Base-by-base conservation (phyloP, 106 monocot genomes). In the Ottelia alismoides region DNA sequence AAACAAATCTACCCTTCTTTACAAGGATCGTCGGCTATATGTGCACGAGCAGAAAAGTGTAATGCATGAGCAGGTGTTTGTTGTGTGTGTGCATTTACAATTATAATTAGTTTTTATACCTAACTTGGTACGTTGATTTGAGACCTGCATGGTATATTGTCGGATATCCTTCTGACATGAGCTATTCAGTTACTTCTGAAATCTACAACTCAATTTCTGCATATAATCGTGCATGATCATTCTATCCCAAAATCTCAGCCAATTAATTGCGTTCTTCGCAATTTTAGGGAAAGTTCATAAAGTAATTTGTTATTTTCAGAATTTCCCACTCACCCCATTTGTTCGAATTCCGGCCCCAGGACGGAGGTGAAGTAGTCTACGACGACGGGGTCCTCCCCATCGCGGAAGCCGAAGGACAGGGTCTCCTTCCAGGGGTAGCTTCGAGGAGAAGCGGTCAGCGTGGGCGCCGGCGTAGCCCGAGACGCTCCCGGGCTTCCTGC, bases 391-490 rank as follows among this genome's bases (percentile, higher is more conserved):
- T 45, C 30, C 27, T 47, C 11, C 25, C 25, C 26, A 18, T 1
- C 28, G 24, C 27, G 23, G 75, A 72, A 77, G 2, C 51, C 82
- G 60, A 78, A 81, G 0, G 85, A 85, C 23, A 92, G 66, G 51
- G 85, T 82, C 73, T 85, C 85, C 73, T 85, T 92, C 92, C 92
- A 92, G 0, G n/a, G 86, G 92, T 44, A 86, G 51, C 31, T 60
- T 70, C 11, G 76, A 61, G 3, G 79, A 11, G 74, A 86, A 92
- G 22, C 92, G 65, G 27, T 86, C 76, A 25, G 74, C 59, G 51
- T 86, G 82, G 3, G 82, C 86, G 0, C 74, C 79, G 31, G 82
- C 55, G 54, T 86, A 92, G 1, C 92, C 92, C 72, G 76, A 86
- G 54, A 76, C 25, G 73, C 82, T 74, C 1, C 73, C 81, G 11